Base-by-base conservation (phyloP, 371 early-diverging fungal species). In the Mucor racemosus region DNA sequence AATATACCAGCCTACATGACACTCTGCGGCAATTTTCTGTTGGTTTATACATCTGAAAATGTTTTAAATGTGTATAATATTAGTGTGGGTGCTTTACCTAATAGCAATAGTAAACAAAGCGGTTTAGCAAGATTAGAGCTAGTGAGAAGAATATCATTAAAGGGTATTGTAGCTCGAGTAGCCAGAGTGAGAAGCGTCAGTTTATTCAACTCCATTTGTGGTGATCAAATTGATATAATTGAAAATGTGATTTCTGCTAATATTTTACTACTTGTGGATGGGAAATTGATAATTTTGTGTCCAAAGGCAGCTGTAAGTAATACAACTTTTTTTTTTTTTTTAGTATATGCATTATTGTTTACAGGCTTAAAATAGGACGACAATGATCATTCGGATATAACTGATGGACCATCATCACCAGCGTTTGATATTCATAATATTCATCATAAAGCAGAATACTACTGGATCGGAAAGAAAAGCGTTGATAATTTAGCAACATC, bases 41-140 rank as follows among this genome's bases (percentile, higher is more conserved):
- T 93, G 13, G 86, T 92, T 14, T 92, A 91, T 65, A 86, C 89
- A 7, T 74, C 83, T 6, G 91, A 93, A 46, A 91, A 91, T 79
- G 84, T 91, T 8, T 67, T 95, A 31, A 76, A 64, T 53, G 65
- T 84, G 10, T 84, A 79, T 40, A 64, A 61, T 36, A 67, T 82
- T 34, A 50, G 63, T 15, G 57, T 67, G 13, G 62, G 68, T 4
- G 41, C 17, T 3, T 15, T 34, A 13, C 35, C 58, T 19, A 63
- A 34, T 36, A 21, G 50, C 13, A 38, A 36, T 34, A 57, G 38
- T 14, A 61, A 57, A 21, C 58, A 57, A 53, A 35, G 42, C 10
- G 33, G 46, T 4, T 38, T 53, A 9, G 72, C 80, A 31, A 69
- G 78, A 42, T 55, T 90, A 13, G 86, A 86, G 33, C 55, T 90